A percentile compares a stretch with the other conserved stretches of the same genome.
phyloP scores from a whole-genome alignment of 345 rosid species.

The Euphorbia pulcherrima region DNA sequence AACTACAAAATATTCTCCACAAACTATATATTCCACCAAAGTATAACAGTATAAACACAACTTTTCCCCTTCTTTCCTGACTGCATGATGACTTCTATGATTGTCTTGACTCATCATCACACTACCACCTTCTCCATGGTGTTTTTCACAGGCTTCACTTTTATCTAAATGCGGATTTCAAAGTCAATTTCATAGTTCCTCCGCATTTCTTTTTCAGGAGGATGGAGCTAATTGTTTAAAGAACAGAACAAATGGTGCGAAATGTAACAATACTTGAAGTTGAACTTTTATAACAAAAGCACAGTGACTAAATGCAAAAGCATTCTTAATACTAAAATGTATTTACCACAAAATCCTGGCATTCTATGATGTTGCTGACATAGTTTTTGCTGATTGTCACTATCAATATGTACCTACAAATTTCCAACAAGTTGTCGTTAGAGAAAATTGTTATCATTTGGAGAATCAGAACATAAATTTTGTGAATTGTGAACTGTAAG shows the following conservation, averaged over 20 bases:
- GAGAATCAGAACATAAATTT: not conserved
- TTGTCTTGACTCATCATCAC: too few relatives aligned
- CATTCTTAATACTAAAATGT: not conserved
- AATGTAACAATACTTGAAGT: not conserved
- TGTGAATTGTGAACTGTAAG: too few relatives aligned
- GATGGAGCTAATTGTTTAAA: not conserved
- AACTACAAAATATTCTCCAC: not conserved
- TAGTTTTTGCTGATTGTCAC: slow-evolving; percentile 45
- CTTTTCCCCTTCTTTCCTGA: slow-evolving; percentile 1
- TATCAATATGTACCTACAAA: slow-evolving; percentile 46
- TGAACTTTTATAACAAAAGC: not conserved
- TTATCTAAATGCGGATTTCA: not conserved
- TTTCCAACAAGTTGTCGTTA: not conserved
- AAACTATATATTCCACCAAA: not conserved
- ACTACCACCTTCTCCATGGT: too few relatives aligned
- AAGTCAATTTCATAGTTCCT: not conserved
- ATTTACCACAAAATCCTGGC: slow-evolving; percentile 45
- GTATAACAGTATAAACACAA: not conserved
- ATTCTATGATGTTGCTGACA: slow-evolving; percentile 44
- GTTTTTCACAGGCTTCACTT: not conserved
- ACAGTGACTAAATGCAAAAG: not conserved
- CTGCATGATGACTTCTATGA: not conserved
- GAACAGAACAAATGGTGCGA: not conserved
- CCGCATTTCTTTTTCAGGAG: not conserved
- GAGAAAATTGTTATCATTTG: not conserved